Evolutionary conservation across 2,329 filamentous ascomycete species (phyloP), one percentile per base, ranked within the genome.

Genomic region (Ceratocystis eucalypticola): DNA sequence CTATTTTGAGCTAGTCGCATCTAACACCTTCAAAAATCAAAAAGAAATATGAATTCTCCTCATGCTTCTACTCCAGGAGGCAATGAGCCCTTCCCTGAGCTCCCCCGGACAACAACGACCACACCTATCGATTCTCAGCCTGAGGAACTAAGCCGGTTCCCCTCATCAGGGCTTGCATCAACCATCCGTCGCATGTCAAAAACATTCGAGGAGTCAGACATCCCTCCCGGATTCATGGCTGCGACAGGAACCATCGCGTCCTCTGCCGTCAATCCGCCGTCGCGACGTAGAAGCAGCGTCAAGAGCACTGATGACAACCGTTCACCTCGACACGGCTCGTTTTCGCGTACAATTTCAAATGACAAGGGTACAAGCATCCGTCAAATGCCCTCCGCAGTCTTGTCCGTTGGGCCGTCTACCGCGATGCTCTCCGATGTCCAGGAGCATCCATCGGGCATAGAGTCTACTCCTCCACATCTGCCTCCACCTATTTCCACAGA

Each of bases 211-310:
- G 75, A 78, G 61, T 81, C 80, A 4, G 76, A 75, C 12, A 74
- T 78, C 10, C 80, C 79, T 1, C 74, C 74, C 61, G 79, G 79
- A 10, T 80, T 82, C 70, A 76, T 77, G 68, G 76, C 79, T 15
- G 79, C 79, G 17, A 79, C 79, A 0, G 76, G 78, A 48, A 74
- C 76, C 44, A 75, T 81, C 65, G 77, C 77, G 12, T 78, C 78
- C 3, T 76, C 77, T 6, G 72, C 78, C 6, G 61, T 73, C 37
- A 57, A 65, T 20, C 55, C 65, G 2, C 57, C 65, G n/a, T 45
- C 50, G 20, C 62, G 66, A 12, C 61, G 67, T 20, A 66, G 48
- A 41, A 67, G 67, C 53, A 70, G 70, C 30, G 69, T 70, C 48
- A 68, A 67, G 10, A 67, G 64, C 33, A 30, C 64, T 8, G 64